Evolutionary conservation across 2,329 filamentous ascomycete species (phyloP), one percentile per base, ranked within the genome.

Genomic region (Calonectria pseudoturangicola): DNA sequence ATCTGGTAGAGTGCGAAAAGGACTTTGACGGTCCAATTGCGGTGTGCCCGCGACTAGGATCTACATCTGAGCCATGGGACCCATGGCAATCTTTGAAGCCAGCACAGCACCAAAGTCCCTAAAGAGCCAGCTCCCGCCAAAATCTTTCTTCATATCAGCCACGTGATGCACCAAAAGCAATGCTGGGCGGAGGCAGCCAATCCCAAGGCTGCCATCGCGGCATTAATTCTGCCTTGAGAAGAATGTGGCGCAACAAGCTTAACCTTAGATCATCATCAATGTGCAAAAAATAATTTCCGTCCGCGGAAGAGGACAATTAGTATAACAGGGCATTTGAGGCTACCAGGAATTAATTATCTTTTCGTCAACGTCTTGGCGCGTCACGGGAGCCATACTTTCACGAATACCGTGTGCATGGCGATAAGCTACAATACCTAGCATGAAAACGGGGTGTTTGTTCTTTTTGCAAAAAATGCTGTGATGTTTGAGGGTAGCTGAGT

Each of bases 161-260:
- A 25, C 45, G n/a, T 25, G 8, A 4, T 33, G 12, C 7, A 2
- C 12, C 25, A 60, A 60, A 60, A 60, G 54, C 54, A 60, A 60
- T 18, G 36, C 13, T 15, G 7, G 54, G 13, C 33, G 16, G 54
- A 60, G 54, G 54, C 33, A 60, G 54, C 33, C 54, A 60, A 60
- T 60, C 54, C 33, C 33, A 13, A 16, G 15, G 15, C 54, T 25
- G 5, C 12, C 4, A 16, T 3, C 15, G 54, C 33, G 54, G 33
- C 54, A 25, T 18, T 41, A 41, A 36, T 36, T 33, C 36, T 60
- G 54, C 54, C 54, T 60, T 48, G 45, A 27, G 54, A 16, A 60
- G 27, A 25, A 18, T n/a, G 51, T 25, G 54, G 54, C 39, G 25
- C 54, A 15, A 39, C 54, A 60, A 41, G 54, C 54, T 41, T 60